Evolutionary conservation across 768 basidiomycete genomes (phyloP).

Genomic region (Melanogaster broomeanus): DNA sequence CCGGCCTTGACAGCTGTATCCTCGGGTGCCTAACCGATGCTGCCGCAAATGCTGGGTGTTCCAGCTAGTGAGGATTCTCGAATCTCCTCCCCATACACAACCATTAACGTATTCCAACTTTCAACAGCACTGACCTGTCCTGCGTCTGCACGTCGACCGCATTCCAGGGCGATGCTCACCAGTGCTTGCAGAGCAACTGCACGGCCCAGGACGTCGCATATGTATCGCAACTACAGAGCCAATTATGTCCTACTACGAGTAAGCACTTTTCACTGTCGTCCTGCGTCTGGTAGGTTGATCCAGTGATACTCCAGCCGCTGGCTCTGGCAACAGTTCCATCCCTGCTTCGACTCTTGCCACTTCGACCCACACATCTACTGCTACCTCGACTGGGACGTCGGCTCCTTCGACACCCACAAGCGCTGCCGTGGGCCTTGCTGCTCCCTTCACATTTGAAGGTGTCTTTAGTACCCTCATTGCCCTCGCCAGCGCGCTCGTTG

Average conservation of each 20-base stretch:
- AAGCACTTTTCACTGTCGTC: background rate
- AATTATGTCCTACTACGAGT: conserved; percentile 33
- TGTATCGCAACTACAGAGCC: conserved; percentile 32
- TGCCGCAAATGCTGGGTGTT: too few species aligned
- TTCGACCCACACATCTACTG: too few species aligned
- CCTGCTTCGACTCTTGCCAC: background rate
- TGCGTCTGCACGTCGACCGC: conserved; percentile 41
- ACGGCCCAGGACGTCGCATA: conserved; percentile 26
- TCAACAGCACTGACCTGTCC: conserved; percentile 36
- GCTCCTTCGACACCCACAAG: conserved; percentile 2
- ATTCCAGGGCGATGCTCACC: conserved; percentile 37
- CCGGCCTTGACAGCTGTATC: too few species aligned
- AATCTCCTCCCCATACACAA: background rate
- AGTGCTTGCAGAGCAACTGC: conserved; percentile 40
- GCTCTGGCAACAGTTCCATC: background rate
- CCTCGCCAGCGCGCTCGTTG: conserved; percentile 26
- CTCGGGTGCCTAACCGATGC: too few species aligned
- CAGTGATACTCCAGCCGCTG: background rate
- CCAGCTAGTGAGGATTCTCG: too few species aligned
- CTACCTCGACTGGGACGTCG: too few species aligned
- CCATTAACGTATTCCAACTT: background rate
- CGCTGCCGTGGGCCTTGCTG: conserved; percentile 17
- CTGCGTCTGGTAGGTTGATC: background rate
- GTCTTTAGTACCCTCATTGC: conserved; percentile 23
- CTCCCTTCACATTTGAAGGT: conserved; percentile 17